A percentile compares a stretch with the other conserved stretches of the same genome.
Evolutionary conservation across 768 basidiomycete species (phyloP).

Genomic region (Boletus speciosus): DNA sequence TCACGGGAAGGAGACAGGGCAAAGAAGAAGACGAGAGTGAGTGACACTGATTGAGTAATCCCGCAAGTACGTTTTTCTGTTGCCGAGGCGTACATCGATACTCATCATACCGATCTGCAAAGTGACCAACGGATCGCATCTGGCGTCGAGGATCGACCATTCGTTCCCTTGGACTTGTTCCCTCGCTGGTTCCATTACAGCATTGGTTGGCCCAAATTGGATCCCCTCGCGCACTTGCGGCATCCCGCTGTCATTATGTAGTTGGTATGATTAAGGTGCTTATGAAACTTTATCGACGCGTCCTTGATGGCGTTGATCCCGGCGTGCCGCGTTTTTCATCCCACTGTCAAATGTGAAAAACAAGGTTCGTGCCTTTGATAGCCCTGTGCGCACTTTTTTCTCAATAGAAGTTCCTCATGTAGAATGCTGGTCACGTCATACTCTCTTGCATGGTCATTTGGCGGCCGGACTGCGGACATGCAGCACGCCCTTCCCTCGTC

Average conservation of each 20-base stretch:
- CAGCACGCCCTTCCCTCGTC: neutral
- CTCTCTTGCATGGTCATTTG: neutral
- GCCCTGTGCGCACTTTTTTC: constrained; percentile 14
- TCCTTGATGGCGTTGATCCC: constrained; percentile 28
- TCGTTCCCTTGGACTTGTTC: constrained; percentile 7
- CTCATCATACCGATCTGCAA: constrained; percentile 18
- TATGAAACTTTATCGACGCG: constrained; percentile 30
- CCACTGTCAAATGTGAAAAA: constrained; percentile 18
- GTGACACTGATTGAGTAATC: constrained; percentile 24
- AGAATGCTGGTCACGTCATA: constrained; percentile 22
- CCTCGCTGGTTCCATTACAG: constrained; percentile 21
- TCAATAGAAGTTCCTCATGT: constrained; percentile 18
- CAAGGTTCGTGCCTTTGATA: constrained; percentile 25
- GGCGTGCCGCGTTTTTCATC: constrained; percentile 20
- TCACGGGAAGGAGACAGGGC: constrained; percentile 14
- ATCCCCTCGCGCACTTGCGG: constrained; percentile 11
- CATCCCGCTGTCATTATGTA: constrained; percentile 16
- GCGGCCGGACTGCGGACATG: constrained; percentile 28
- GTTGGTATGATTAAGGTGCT: constrained; percentile 21
- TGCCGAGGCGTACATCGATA: constrained; percentile 12
- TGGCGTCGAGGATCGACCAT: constrained; percentile 22
- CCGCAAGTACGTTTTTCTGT: constrained; percentile 18
- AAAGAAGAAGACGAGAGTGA: constrained; percentile 27
- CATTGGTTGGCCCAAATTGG: constrained; percentile 13
- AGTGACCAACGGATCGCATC: constrained; percentile 10